Evolutionary conservation across 2,329 filamentous ascomycete genomes (phyloP), one percentile per base, ranked within the genome.

Genomic region (Cladosporium halotolerans): DNA sequence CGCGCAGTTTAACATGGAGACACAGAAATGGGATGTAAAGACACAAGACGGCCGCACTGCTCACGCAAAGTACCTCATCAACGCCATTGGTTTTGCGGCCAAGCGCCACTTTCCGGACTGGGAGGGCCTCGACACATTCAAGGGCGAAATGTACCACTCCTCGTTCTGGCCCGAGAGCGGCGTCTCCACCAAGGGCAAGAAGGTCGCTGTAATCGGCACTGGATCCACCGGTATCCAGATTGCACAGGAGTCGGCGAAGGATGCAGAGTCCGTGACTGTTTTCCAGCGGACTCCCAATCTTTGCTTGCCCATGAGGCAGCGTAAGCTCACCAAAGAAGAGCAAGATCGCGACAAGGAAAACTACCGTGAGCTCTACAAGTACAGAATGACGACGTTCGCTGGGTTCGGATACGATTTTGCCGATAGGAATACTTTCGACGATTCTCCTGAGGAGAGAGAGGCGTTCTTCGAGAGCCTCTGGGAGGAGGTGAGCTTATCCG

Each of bases 271-370:
- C 3, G 65, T 86, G 1, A 75, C 71, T 1, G 79, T 86, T 19
- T 85, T 85, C 66, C 81, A 86, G 61, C 75, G 84, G 10, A 86
- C 83, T 0, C 83, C 84, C 0, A 86, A 86, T 54, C 70, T 84
- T 4, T 80, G 80, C 0, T 61, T 86, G 1, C 82, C 82, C 0
- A 84, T 86, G 80, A 72, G 75, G 4, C 75, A 77, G 53, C 68
- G 72, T 4, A 39, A 68, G 1, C 68, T 83, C 32, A 76, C 73
- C 0, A 66, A 64, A 2, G 72, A 76, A 45, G 78, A 82, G 55
- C 79, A 85, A 60, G 68, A 78, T 14, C 61, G 65, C 3, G 64
- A 68, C n/a, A 74, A 74, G 57, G 56, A 58, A 3, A 66, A 69
- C 44, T 74, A 74, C n/a, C 68, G 70, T 2, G 61, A 68, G 3